Base-by-base conservation (phyloP, 805 yeast species). In the Candida sithepensis region DNA sequence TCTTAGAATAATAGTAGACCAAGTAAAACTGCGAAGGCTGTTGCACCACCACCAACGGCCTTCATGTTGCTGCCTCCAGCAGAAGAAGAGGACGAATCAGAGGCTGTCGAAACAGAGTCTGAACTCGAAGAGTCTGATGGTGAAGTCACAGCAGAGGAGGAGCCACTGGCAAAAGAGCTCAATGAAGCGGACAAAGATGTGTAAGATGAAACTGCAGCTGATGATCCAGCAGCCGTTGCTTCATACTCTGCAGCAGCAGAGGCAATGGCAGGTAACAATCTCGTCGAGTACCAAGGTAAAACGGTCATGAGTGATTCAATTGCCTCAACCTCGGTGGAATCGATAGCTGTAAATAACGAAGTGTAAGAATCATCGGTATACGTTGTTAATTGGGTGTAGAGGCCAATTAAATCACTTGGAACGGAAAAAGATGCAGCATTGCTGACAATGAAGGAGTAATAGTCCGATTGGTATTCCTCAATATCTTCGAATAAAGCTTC, bases 351-450 rank as follows among this genome's bases (percentile, higher is more conserved):
- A 54, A 68, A 56, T 47, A 69, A 55, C 39, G 70, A 61, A 45
- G 72, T 68, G 57, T 67, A 69, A 18, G 65, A 56, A 50, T 66
- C 62, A 51, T 69, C 70, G 5, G 69, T 69, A 58, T 68, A 68
- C 24, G 72, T 68, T 14, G 53, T 50, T 23, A 63, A 60, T 34
- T 55, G 49, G 24, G 54, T 34, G 43, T 69, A 70, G 16, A 57
- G 13, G 16, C 36, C 23, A 24, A 55, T 41, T 26, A 57, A 42
- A 18, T 19, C 45, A 19, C 48, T 21, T 41, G 58, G 58, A 43
- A 54, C 42, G 8, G 42, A 23, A 21, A 52, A 46, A 7, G 44
- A 36, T 19, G 43, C 39, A 7, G 44, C 44, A 30, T 41, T 42
- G 10, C n/a, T 46, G n/a, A 48, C 50, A 7, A 54, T n/a, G 39